Conservation (phyloP, 2,329 filamentous ascomycete genomes). For the Pyricularia sp. region DNA sequence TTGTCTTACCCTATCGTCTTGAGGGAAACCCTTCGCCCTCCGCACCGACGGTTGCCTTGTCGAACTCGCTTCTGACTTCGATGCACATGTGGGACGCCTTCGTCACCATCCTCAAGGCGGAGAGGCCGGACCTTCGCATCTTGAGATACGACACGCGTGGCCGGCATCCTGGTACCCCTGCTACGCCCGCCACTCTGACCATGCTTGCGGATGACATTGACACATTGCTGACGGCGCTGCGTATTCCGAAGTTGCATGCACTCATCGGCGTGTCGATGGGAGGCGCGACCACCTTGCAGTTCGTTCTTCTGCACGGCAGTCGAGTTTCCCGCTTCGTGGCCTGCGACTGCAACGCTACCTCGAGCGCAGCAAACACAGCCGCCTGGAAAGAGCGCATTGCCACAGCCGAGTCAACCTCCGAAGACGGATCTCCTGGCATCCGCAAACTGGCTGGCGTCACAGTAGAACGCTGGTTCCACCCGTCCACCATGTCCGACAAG, state of each 20-base stretch:
- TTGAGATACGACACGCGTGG: constrained; percentile 70
- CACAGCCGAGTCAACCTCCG: constrained; percentile 42
- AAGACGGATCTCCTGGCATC: constrained; percentile 44
- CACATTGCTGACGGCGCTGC: constrained; percentile 52
- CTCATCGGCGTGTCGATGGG: constrained; percentile 71
- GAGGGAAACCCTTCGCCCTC: constrained; percentile 55
- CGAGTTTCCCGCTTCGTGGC: constrained; percentile 50
- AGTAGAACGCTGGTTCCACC: constrained; percentile 69
- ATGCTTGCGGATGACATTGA: constrained; percentile 55
- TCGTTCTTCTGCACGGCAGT: constrained; percentile 51
- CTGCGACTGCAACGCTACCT: constrained; percentile 66
- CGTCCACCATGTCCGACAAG: constrained; percentile 29
- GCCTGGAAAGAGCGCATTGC: constrained; percentile 69
- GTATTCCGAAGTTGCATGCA: constrained; percentile 51
- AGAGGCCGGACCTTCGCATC: constrained; percentile 54
- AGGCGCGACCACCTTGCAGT: constrained; percentile 63
- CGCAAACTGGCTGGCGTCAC: constrained; percentile 55
- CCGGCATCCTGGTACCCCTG: constrained; percentile 37
- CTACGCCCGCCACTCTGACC: constrained; percentile 44
- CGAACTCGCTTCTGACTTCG: constrained; percentile 69
- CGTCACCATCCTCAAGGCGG: constrained; percentile 43
- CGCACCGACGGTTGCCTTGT: constrained; percentile 61
- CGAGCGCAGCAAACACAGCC: constrained; percentile 59
- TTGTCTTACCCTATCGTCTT: constrained; percentile 58
- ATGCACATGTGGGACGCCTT: constrained; percentile 73